phyloP scores from a whole-genome alignment of 2,329 filamentous ascomycete genomes.

The Aureobasidium sp. region DNA sequence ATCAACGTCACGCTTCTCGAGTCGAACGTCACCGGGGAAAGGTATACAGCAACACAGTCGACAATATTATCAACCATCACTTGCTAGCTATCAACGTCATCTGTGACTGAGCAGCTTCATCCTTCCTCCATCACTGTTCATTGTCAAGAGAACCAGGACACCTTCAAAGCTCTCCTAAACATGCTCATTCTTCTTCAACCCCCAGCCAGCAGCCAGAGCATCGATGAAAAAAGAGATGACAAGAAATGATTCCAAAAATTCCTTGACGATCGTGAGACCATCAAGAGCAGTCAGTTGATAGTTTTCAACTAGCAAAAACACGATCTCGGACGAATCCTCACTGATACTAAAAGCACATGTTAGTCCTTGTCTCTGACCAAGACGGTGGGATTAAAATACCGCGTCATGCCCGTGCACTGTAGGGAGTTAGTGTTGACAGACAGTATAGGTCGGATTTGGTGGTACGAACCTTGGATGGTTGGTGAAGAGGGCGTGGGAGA shows the following conservation, averaged over 20 bases:
- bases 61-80: neutral
- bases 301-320: conserved; percentile 90
- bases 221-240: conserved; percentile 46
- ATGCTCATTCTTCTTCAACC: conserved; percentile 41
- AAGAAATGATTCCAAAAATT: conserved; percentile 61
- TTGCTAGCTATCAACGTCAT: neutral
- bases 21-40: neutral
- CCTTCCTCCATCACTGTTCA: neutral
- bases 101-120: no score
- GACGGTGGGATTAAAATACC: neutral
- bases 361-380: neutral
- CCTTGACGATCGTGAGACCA: conserved; percentile 61
- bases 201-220: conserved; percentile 36
- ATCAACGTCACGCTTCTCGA: neutral
- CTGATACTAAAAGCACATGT: conserved; percentile 44
- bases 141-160: neutral
- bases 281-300: conserved; percentile 69
- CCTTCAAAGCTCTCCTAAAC: neutral
- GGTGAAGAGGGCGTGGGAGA: neutral
- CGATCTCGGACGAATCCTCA: conserved; percentile 83
- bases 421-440: neutral
- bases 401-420: neutral
- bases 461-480: neutral
- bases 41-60: neutral
- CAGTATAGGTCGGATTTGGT: neutral